These are phyloP conservation scores for Byssothecium circinans DNA, from an alignment of 2,329 filamentous ascomycete species.

Conservation along the genomic window DNA sequence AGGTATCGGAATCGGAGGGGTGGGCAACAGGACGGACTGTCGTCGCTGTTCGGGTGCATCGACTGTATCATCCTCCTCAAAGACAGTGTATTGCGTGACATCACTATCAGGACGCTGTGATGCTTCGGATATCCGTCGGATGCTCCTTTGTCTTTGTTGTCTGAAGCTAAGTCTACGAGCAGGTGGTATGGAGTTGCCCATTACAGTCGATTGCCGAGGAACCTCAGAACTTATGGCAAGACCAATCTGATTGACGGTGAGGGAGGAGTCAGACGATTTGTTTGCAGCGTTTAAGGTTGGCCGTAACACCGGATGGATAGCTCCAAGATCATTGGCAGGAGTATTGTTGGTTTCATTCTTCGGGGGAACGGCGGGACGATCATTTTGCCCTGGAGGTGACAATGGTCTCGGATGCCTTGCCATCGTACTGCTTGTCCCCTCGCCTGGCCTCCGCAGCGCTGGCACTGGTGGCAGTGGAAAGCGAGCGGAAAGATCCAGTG, in stretches of 20 bases:
- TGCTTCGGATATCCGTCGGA: constrained; percentile 8
- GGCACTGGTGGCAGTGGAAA: constrained; percentile 22
- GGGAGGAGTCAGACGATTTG: constrained; percentile 23
- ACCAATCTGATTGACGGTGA: constrained; percentile 40
- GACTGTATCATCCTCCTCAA: constrained; percentile 40
- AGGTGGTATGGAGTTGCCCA: constrained; percentile 2
- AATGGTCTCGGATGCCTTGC: not conserved
- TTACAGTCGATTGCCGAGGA: constrained; percentile 25
- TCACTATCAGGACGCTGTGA: constrained; percentile 32
- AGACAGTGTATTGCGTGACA: constrained; percentile 40
- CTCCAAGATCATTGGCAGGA: constrained; percentile 7
- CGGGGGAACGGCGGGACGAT: not conserved
- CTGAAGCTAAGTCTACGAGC: constrained; percentile 6
- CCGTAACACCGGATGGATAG: constrained; percentile 22
- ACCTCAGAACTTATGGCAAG: constrained; percentile 42
- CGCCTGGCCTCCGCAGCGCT: constrained; percentile 10
- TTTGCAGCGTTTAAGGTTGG: constrained; percentile 23
- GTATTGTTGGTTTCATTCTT: constrained; percentile 5
- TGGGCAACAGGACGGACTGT: constrained; percentile 34
- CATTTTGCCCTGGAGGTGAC: not conserved
- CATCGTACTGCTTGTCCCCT: not conserved
- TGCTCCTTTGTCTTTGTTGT: constrained; percentile 11
- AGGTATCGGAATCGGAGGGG: constrained; percentile 34
- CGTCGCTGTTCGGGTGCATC: constrained; percentile 17
- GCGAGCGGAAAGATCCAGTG: constrained; percentile 13